Evolutionary conservation across 148 eudicot genomes (phyloP).

Genomic region (Cornus controversa): DNA sequence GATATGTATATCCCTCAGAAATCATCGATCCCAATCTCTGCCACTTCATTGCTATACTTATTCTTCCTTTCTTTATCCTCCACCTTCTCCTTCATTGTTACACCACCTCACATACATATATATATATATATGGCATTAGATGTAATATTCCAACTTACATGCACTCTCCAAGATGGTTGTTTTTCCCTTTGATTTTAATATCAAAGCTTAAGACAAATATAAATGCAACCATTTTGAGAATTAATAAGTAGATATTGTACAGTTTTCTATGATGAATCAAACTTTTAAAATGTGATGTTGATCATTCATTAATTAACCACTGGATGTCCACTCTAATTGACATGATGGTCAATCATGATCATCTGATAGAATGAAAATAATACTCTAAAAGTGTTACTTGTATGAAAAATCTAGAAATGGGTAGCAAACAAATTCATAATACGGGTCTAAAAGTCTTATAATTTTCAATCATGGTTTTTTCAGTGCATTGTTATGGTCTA

Average conservation of each 20-base stretch:
- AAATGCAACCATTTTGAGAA: neutral
- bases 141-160: too few species aligned
- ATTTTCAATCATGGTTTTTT: neutral
- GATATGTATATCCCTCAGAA: too few species aligned
- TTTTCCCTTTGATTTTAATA: neutral
- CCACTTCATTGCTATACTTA: neutral
- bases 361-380: slow-evolving; percentile 8
- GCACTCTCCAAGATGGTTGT: neutral
- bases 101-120: too few species aligned
- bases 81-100: neutral
- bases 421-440: neutral
- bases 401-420: neutral
- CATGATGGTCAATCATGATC: slow-evolving; percentile 16
- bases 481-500: neutral
- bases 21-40: neutral
- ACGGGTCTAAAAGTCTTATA: neutral
- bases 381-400: neutral
- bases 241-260: neutral
- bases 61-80: neutral
- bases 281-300: slow-evolving; percentile 1
- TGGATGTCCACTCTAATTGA: slow-evolving; percentile 8
- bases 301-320: slow-evolving; percentile 9
- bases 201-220: neutral
- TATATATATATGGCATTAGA: too few species aligned
- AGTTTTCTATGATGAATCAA: neutral